Conservation (phyloP, 192 early-diverging fungal genomes). For the Radiomyces spectabilis region DNA sequence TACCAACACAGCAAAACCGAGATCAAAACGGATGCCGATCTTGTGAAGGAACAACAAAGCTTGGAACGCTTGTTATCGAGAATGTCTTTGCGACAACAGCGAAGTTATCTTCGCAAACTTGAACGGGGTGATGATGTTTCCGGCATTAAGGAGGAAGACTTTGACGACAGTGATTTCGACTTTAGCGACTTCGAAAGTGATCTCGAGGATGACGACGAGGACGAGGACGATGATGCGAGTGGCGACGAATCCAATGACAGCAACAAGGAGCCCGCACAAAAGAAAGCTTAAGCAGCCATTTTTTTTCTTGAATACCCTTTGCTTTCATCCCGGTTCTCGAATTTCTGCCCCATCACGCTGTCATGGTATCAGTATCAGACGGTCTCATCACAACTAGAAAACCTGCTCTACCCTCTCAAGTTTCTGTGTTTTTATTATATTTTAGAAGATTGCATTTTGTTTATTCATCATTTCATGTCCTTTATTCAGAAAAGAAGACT, state of each 20-base stretch:
- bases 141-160: conserved; percentile 36
- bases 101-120: conserved; percentile 73
- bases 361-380: no score
- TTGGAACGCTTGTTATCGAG: conserved; percentile 55
- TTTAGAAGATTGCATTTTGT: neutral
- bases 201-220: conserved; percentile 44
- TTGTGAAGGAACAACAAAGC: conserved; percentile 65
- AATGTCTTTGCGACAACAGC: conserved; percentile 79
- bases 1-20: conserved; percentile 27
- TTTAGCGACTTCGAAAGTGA: conserved; percentile 47
- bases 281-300: neutral
- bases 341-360: no score
- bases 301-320: no score
- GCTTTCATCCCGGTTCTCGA: no score
- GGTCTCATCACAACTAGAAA: no score
- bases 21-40: conserved; percentile 57
- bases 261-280: neutral
- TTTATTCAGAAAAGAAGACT: conserved; percentile 36
- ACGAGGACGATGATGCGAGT: conserved; percentile 18
- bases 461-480: neutral
- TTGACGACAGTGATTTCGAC: conserved; percentile 33
- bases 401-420: no score
- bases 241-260: neutral
- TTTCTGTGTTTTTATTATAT: no score
- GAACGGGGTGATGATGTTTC: conserved; percentile 67